These are phyloP conservation scores for Saprolegnia diclina DNA, from an alignment of 352 stramenopile genomes.

Conservation along the genomic window DNA sequence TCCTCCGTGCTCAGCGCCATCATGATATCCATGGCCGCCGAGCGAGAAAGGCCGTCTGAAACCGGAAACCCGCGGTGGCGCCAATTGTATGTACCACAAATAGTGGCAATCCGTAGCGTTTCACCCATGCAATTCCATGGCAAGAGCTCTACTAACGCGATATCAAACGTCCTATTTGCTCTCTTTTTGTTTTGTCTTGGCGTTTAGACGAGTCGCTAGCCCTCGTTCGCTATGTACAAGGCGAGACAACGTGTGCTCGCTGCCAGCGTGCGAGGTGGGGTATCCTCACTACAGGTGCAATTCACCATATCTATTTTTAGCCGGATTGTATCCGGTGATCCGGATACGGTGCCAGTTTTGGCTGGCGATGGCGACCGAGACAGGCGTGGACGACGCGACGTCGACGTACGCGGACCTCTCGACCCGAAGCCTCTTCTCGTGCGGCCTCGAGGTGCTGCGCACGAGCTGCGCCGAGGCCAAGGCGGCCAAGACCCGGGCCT, in stretches of 20 bases:
- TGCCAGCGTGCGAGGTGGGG: too few species aligned
- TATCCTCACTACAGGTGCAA: not conserved
- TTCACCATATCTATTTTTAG: not conserved
- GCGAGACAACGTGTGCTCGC: too few species aligned
- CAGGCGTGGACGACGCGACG: not conserved
- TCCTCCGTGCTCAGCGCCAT: constrained; percentile 82
- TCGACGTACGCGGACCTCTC: not conserved
- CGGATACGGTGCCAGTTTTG: not conserved
- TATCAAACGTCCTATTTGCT: too few species aligned
- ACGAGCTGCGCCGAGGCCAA: constrained; percentile 37
- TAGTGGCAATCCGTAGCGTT: too few species aligned
- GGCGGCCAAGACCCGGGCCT: constrained; percentile 37
- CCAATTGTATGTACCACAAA: too few species aligned
- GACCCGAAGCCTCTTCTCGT: constrained; percentile 37
- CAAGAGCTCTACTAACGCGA: too few species aligned
- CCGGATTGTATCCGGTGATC: not conserved
- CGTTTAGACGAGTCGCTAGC: too few species aligned
- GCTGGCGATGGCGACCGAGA: not conserved
- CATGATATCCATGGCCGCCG: constrained; percentile 67
- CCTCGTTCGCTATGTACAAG: too few species aligned
- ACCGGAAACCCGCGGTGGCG: not conserved
- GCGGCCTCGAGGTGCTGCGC: constrained; percentile 39
- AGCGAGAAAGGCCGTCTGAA: not conserved
- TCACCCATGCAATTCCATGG: too few species aligned
- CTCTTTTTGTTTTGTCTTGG: too few species aligned